Percentiles rank a stretch among this genome's conserved stretches.
Evolutionary conservation across 148 eudicot species (phyloP).

Genomic region (Vaccinium vitisidaea): DNA sequence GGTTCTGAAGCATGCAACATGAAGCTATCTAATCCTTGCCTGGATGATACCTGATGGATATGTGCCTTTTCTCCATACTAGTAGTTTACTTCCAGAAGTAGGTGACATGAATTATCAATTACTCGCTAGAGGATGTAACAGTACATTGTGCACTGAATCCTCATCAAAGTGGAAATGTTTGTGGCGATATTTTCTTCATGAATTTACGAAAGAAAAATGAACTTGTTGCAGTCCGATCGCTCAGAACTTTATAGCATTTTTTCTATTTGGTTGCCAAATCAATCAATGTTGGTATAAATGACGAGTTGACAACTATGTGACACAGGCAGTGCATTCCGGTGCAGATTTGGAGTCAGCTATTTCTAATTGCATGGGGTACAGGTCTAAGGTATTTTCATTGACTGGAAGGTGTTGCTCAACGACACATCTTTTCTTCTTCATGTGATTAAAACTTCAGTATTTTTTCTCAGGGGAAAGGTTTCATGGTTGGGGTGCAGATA

Average conservation of each 20-base stretch:
- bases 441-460: slow-evolving; percentile 18
- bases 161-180: not conserved
- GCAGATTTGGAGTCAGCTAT: slow-evolving; percentile 97
- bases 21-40: not conserved
- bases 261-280: not conserved
- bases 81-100: slow-evolving; percentile 1
- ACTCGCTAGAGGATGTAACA: not conserved
- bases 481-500: slow-evolving; percentile 98
- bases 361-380: slow-evolving; percentile 90
- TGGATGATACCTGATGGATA: not conserved
- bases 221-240: not conserved
- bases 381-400: slow-evolving; percentile 53
- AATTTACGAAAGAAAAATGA: not conserved
- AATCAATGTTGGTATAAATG: not conserved
- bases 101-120: not conserved
- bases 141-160: not conserved
- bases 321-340: slow-evolving; percentile 99
- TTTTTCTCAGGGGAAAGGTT: slow-evolving; percentile 81
- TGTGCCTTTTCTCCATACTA: not conserved
- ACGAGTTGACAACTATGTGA: not conserved
- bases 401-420: slow-evolving; percentile 11
- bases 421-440: slow-evolving; percentile 15
- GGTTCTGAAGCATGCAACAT: not conserved
- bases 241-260: not conserved
- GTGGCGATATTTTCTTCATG: not conserved